These are phyloP conservation scores for Phytophthora macrochlamydospora DNA, from an alignment of 352 stramenopile genomes.

Conservation along the genomic window DNA sequence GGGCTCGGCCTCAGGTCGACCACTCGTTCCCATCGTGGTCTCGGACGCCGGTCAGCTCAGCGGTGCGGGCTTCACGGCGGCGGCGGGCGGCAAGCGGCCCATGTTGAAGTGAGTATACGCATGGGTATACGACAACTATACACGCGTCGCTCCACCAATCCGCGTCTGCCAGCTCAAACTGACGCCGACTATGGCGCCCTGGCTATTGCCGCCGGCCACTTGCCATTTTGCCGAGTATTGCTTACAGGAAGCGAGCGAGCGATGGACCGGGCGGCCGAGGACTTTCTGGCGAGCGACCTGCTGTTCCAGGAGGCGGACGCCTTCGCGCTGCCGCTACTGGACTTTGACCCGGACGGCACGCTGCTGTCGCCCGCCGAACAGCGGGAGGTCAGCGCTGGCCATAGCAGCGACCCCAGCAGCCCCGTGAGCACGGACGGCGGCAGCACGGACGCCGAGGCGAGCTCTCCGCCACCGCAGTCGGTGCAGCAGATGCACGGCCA, in stretches of 20 bases:
- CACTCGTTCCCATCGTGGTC: constrained; percentile 55
- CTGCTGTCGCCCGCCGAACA: constrained; percentile 32
- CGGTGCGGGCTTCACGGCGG: constrained; percentile 46
- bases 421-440: constrained; percentile 49
- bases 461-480: constrained; percentile 49
- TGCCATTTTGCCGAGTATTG: background rate
- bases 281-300: constrained; percentile 57
- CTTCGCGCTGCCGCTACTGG: constrained; percentile 43
- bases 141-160: constrained; percentile 42
- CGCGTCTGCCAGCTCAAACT: constrained; percentile 54
- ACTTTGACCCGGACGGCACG: constrained; percentile 39
- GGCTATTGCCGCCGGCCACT: background rate
- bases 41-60: constrained; percentile 62
- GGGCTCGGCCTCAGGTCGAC: constrained; percentile 56
- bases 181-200: background rate
- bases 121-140: background rate
- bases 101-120: background rate
- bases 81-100: background rate
- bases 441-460: constrained; percentile 53
- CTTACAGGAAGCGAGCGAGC: background rate
- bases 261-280: background rate
- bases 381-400: constrained; percentile 8
- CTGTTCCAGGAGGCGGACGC: constrained; percentile 47
- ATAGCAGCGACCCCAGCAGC: constrained; percentile 28
- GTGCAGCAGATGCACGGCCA: constrained; percentile 13